Percentiles rank a stretch among this genome's conserved stretches.
These are phyloP conservation scores for Phylloporus sp. DNA, from an alignment of 768 basidiomycete species.

Conservation along the genomic window DNA sequence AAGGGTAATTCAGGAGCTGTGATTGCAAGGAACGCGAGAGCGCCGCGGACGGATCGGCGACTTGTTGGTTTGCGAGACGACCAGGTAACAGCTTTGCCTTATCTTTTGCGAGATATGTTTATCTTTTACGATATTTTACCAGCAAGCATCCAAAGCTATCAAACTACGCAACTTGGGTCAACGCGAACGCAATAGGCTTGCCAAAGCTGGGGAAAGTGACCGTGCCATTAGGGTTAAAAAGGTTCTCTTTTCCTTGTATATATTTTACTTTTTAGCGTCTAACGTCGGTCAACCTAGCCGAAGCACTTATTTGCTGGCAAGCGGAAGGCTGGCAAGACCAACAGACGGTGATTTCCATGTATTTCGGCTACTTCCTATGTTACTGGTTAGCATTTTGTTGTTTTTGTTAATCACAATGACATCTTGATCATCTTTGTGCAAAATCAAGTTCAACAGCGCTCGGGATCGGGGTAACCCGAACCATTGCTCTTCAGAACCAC, in stretches of 20 bases:
- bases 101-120: neutral
- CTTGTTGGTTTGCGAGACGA: slow-evolving; percentile 77
- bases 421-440: neutral
- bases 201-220: slow-evolving; percentile 89
- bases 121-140: slow-evolving; percentile 1
- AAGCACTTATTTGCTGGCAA: slow-evolving; percentile 86
- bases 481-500: neutral
- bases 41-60: slow-evolving; percentile 69
- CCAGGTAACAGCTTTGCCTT: slow-evolving; percentile 37
- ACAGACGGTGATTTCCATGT: slow-evolving; percentile 51
- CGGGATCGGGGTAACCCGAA: neutral
- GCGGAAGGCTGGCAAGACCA: slow-evolving; percentile 79
- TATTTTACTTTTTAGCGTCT: neutral
- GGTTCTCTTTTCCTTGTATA: slow-evolving; percentile 44
- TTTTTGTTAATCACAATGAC: neutral
- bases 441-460: neutral
- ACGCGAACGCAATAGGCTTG: slow-evolving; percentile 80
- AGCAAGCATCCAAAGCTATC: slow-evolving; percentile 80
- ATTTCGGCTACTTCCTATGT: neutral
- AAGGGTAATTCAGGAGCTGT: slow-evolving; percentile 62
- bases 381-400: slow-evolving; percentile 4
- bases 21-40: slow-evolving; percentile 45
- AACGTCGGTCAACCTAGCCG: slow-evolving; percentile 46
- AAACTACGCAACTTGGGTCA: slow-evolving; percentile 85
- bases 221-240: slow-evolving; percentile 78